Conservation (phyloP, 2,329 filamentous ascomycete species). For the Beauveria brongniartii region DNA sequence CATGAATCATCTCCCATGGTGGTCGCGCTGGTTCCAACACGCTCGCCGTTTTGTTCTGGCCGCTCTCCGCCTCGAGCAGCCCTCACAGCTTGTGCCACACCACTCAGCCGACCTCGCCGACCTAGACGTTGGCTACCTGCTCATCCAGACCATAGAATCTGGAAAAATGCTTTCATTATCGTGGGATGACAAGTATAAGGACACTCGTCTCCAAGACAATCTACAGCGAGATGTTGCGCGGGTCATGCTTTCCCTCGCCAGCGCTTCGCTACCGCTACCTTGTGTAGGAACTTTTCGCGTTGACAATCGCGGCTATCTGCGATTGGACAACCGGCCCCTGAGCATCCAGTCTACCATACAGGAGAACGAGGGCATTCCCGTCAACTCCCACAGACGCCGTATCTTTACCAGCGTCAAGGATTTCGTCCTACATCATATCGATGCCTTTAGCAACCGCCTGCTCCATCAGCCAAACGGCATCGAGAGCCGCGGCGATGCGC, state of each 20-base stretch:
- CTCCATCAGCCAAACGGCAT: constrained; percentile 16
- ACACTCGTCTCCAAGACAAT: constrained; percentile 15
- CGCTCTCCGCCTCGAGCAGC: constrained; percentile 12
- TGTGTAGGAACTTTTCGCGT: constrained; percentile 22
- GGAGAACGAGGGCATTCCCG: constrained; percentile 13
- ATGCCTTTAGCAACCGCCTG: constrained; percentile 14
- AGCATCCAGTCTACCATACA: constrained; percentile 11
- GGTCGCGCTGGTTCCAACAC: constrained; percentile 10
- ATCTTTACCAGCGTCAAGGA: constrained; percentile 14
- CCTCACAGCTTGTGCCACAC: constrained; percentile 13
- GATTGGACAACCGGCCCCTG: constrained; percentile 18
- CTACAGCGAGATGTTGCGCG: constrained; percentile 23
- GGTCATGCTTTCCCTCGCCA: constrained; percentile 23
- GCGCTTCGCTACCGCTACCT: constrained; percentile 17
- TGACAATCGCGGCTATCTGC: constrained; percentile 22
- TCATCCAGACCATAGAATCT: constrained; percentile 16
- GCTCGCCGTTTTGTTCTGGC: constrained; percentile 1
- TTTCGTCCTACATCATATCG: constrained; percentile 13
- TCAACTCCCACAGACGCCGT: background rate
- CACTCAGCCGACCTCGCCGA: background rate
- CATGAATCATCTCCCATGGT: constrained; percentile 1
- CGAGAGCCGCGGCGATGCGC: constrained; percentile 11
- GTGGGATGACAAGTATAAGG: constrained; percentile 15
- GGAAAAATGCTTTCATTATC: constrained; percentile 16
- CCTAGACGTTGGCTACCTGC: constrained; percentile 16